phyloP scores from a whole-genome alignment of 129 eudicot species.

The Centaurea solstitialis region DNA sequence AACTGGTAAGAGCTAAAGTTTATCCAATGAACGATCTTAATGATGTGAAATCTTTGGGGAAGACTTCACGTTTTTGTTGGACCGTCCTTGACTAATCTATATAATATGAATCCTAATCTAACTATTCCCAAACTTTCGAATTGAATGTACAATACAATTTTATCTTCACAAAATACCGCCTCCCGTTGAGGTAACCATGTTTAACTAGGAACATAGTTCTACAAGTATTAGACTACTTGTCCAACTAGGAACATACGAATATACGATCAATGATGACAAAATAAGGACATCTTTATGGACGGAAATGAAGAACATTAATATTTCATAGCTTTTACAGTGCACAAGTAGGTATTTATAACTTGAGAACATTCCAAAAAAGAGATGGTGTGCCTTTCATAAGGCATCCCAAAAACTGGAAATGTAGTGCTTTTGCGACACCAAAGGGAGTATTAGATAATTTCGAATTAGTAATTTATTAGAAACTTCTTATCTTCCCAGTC shows the following conservation, averaged over 20 bases:
- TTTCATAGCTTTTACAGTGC: too few relatives aligned
- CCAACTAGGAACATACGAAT: not conserved
- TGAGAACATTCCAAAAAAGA: not conserved
- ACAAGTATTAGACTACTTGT: not conserved
- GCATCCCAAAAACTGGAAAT: not conserved
- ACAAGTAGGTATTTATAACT: too few relatives aligned
- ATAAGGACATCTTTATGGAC: not conserved
- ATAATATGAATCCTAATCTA: not conserved
- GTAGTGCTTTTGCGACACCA: not conserved
- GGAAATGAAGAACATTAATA: not conserved
- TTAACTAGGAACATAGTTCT: not conserved
- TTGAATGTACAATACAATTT: not conserved
- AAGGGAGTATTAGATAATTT: not conserved
- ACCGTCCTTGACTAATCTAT: too few relatives aligned
- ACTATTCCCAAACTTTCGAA: not conserved
- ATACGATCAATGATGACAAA: not conserved
- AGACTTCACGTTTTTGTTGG: too few relatives aligned
- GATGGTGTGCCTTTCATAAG: not conserved
- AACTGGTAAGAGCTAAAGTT: not conserved
- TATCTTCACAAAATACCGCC: slow-evolving; percentile 4
- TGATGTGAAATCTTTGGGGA: too few relatives aligned
- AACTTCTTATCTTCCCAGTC: not conserved
- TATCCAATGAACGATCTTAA: not conserved
- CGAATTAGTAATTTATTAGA: not conserved
- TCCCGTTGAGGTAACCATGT: not conserved